Evolutionary conservation across 306 rosid species (phyloP), one percentile per base, ranked within the genome.

Genomic region (Fagus crenata): DNA sequence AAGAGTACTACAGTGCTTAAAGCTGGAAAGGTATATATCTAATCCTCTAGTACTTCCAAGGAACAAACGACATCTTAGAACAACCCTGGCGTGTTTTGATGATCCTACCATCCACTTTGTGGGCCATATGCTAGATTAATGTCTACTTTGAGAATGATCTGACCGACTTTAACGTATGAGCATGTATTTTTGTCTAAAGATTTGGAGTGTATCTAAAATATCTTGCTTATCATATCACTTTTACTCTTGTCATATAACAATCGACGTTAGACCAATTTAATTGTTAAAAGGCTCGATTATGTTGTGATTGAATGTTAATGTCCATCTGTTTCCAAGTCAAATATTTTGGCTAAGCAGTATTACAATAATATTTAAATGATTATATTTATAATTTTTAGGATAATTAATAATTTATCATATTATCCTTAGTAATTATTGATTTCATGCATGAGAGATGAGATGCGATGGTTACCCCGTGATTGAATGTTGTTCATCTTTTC

Each of bases 81-180:
- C 32, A 65, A 5, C 49, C 46, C 12, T 65, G 33, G 0, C 6
- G 13, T 37, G 12, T 65, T 17, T 7, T 17, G 49, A 39, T n/a
- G 71, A 65, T 65, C 71, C 69, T 35, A 63, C 69, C 69, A 35
- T 63, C 69, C 43, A 36, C 28, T 63, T 36, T 63, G 18, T 35
- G 69, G 43, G 43, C 69, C 69, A 36, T 35, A 63, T 36, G 36
- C 0, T 14, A 11, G 3, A 35, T 63, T 36, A 14, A 28, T 35
- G 69, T 35, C 69, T 3, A 5, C 28, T 18, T 5, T 14, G 37
- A 1, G 18, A 63, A 63, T 63, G n/a, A 63, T 63, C n/a, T 35
- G 46, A 14, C n/a, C 18, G 4, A 36, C 69, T 63, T 63, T 36
- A 64, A 17, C 3, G 69, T 37, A 64, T 36, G 31, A 36, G 69